Evolutionary conservation across 768 basidiomycete genomes (phyloP), one percentile per base, ranked within the genome.

Genomic region (Tulasnella calospora): DNA sequence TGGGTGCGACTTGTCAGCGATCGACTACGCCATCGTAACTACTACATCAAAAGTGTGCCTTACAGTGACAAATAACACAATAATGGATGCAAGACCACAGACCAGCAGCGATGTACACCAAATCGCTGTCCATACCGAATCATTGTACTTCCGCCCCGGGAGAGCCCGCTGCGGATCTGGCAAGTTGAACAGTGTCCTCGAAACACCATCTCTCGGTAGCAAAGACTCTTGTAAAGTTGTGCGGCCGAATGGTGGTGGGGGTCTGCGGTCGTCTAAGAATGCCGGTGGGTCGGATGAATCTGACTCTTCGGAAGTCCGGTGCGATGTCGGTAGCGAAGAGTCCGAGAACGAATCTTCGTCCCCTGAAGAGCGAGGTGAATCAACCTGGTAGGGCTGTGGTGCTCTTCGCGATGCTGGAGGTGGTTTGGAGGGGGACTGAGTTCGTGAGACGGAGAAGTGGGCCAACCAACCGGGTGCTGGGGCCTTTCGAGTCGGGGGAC

Each of bases 61-160:
- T 74, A 88, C 86, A 33, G 88, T 87, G 77, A 90, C 83, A 83
- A 94, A 90, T 61, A 94, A 86, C 46, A 92, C 86, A 77, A 94
- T 84, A 81, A 94, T 81, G 76, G 89, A 90, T 80, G 88, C 90
- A 80, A 94, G 83, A 61, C 91, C 83, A 83, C 90, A 92, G 80
- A 89, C 81, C 27, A 88, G 85, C 79, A 92, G 85, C 71, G 90
- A 87, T 13, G 87, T 83, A 79, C 88, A 88, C 89, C 91, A 94
- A 12, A 90, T 81, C 9, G 89, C 87, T 23, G 91, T 94, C 91
- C 91, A 94, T 67, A 87, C 84, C 3, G 89, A 87, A 82, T 94
- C 92, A 80, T 94, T 90, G 85, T 90, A 90, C 84, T 91, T 93
- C 84, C 90, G 76, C 90, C 89, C 41, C 87, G 85, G 78, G 89